Percentiles rank a stretch among this genome's conserved stretches.
phyloP scores from a whole-genome alignment of 2,329 filamentous ascomycete genomes.

The Chaetoscypha palmicola region DNA sequence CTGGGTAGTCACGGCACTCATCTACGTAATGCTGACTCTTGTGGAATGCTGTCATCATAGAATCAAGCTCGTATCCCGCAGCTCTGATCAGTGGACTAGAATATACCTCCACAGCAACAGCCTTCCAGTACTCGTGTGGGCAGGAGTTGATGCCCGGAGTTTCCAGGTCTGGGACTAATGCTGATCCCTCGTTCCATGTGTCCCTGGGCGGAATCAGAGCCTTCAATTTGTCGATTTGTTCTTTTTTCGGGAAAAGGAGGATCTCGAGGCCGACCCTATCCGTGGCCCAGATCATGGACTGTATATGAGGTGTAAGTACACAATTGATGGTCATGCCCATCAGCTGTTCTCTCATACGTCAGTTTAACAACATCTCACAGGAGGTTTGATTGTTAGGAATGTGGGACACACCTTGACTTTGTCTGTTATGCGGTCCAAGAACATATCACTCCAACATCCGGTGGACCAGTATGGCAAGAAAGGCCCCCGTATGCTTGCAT shows the following conservation, averaged over 20 bases:
- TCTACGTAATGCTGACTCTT: conserved; percentile 12
- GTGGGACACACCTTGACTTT: conserved; percentile 23
- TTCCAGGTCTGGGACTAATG: not conserved
- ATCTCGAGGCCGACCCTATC: conserved; percentile 21
- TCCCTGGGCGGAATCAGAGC: conserved; percentile 2
- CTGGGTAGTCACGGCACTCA: conserved; percentile 14
- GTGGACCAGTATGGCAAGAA: conserved; percentile 26
- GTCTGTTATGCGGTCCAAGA: conserved; percentile 20
- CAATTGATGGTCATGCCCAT: conserved; percentile 29
- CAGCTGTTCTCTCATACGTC: conserved; percentile 16
- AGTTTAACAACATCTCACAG: too few species aligned
- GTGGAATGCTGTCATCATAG: conserved; percentile 24
- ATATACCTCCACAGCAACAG: conserved; percentile 23
- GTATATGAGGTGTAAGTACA: conserved; percentile 22
- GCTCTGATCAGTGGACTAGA: conserved; percentile 19
- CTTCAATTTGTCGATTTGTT: conserved; percentile 3
- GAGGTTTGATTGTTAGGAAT: too few species aligned
- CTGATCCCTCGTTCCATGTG: not conserved
- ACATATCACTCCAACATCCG: conserved; percentile 27
- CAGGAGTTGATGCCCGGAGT: conserved; percentile 24
- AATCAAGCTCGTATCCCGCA: conserved; percentile 24
- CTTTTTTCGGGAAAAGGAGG: conserved; percentile 20
- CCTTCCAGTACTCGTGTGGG: conserved; percentile 17
- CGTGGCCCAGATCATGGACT: conserved; percentile 30
- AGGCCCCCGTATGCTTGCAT: conserved; percentile 27